Conservation (phyloP, 2,329 filamentous ascomycete genomes). For the Thelonectria discophora region DNA sequence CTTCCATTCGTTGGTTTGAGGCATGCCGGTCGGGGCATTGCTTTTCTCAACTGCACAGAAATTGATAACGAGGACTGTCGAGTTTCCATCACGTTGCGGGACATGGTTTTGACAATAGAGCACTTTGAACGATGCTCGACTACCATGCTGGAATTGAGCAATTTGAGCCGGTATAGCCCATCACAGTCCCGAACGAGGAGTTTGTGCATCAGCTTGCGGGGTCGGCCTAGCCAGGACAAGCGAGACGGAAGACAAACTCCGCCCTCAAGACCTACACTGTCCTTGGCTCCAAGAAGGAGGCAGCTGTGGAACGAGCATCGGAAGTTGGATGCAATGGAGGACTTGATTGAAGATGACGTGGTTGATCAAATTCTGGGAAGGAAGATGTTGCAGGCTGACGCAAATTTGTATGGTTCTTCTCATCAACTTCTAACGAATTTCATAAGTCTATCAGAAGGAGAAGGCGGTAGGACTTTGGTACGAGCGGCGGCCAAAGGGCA, state of each 20-base stretch:
- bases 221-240: not conserved
- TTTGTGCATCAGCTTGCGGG: not conserved
- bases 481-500: not conserved
- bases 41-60: conserved; percentile 16
- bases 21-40: not conserved
- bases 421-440: too few species aligned
- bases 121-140: conserved; percentile 20
- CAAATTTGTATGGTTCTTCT: too few species aligned
- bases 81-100: conserved; percentile 6
- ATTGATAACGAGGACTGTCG: not conserved
- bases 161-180: not conserved
- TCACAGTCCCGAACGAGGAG: not conserved
- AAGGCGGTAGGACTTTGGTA: not conserved
- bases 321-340: too few species aligned
- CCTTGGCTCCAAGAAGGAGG: too few species aligned
- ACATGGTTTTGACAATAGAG: conserved; percentile 24
- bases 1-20: conserved; percentile 12
- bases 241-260: not conserved
- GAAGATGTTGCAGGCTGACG: too few species aligned
- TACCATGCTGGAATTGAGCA: not conserved
- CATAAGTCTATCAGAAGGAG: too few species aligned
- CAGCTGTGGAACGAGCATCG: too few species aligned
- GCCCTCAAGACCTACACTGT: not conserved
- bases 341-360: too few species aligned
- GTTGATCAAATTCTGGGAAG: too few species aligned